Conservation (phyloP, 371 early-diverging fungal genomes). For the Apophysomyces ossiformis region DNA sequence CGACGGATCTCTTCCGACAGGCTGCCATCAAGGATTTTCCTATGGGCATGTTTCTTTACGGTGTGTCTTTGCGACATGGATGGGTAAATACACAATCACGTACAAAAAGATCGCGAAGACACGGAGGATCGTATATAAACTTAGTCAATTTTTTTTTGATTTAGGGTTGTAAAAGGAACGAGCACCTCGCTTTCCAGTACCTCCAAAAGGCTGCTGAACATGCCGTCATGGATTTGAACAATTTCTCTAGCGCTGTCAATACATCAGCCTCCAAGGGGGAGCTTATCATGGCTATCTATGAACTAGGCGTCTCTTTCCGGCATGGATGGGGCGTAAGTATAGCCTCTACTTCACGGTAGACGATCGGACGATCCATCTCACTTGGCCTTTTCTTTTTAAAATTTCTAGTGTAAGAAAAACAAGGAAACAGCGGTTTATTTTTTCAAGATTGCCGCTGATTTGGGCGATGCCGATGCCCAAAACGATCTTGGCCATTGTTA, state of each 20-base stretch:
- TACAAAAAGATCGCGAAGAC: neutral
- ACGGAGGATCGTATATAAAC: no score
- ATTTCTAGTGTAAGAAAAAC: slow-evolving; percentile 56
- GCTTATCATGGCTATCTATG: slow-evolving; percentile 83
- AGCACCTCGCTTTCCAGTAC: slow-evolving; percentile 70
- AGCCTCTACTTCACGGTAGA: neutral
- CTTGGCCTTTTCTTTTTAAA: neutral
- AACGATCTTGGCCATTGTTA: slow-evolving; percentile 81
- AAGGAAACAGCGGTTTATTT: slow-evolving; percentile 85
- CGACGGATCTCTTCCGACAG: slow-evolving; percentile 70
- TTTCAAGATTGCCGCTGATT: slow-evolving; percentile 83
- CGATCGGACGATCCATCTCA: neutral
- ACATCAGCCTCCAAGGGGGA: slow-evolving; percentile 43
- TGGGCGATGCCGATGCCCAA: slow-evolving; percentile 88
- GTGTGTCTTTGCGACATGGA: slow-evolving; percentile 77
- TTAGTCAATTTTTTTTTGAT: neutral
- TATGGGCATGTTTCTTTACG: slow-evolving; percentile 79
- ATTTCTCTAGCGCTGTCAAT: slow-evolving; percentile 29
- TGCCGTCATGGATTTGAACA: slow-evolving; percentile 69
- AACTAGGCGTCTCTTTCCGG: slow-evolving; percentile 78
- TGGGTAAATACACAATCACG: slow-evolving; percentile 46
- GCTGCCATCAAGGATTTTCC: slow-evolving; percentile 67
- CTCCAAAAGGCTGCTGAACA: slow-evolving; percentile 82
- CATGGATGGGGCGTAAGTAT: slow-evolving; percentile 89
- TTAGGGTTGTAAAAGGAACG: slow-evolving; percentile 71